These are phyloP conservation scores for Penicillium sp. DNA, from an alignment of 2,329 filamentous ascomycete genomes.

Conservation along the genomic window DNA sequence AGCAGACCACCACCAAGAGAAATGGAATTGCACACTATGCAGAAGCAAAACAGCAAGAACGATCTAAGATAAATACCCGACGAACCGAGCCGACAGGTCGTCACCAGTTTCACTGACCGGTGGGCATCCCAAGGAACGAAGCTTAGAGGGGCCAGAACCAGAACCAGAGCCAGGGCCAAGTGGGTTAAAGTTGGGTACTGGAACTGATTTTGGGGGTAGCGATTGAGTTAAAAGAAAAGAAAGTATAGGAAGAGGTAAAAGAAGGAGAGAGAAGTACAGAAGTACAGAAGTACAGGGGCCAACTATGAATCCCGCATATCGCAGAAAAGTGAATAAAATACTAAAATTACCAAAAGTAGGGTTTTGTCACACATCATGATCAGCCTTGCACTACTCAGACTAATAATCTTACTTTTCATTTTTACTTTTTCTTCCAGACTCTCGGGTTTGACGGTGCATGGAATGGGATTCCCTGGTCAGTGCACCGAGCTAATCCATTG, in stretches of 20 bases:
- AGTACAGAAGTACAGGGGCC: background rate
- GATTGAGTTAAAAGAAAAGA: no score
- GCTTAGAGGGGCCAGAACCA: background rate
- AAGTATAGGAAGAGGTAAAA: background rate
- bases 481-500: background rate
- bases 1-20: background rate
- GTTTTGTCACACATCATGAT: no score
- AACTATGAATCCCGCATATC: background rate
- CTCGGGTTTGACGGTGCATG: background rate
- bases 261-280: background rate
- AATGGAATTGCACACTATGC: background rate
- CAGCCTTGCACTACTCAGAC: background rate
- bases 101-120: background rate
- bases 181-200: constrained; percentile 6
- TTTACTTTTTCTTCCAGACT: background rate
- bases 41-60: constrained; percentile 5
- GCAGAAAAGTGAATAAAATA: background rate
- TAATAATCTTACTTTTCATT: background rate
- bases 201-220: background rate
- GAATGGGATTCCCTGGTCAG: background rate
- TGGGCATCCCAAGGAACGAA: background rate
- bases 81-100: background rate
- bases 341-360: no score
- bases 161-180: background rate
- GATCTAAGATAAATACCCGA: background rate